Conservation (phyloP, 129 eudicot species). For the Solidago caesia region DNA sequence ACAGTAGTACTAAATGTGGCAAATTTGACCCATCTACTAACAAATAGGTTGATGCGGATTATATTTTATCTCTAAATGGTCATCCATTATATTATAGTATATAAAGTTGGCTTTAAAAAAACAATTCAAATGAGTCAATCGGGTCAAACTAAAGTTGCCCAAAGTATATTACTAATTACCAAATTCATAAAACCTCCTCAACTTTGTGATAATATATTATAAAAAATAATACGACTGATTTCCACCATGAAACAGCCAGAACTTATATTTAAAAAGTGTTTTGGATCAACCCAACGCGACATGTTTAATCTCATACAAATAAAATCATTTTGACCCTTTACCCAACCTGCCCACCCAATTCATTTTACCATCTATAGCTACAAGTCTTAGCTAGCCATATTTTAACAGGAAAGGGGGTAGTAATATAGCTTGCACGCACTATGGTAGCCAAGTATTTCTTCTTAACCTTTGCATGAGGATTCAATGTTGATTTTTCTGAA, state of each 20-base stretch:
- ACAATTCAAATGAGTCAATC: background rate
- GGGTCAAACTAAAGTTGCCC: background rate
- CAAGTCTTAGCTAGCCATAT: too few species aligned
- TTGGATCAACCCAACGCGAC: background rate
- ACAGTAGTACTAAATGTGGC: background rate
- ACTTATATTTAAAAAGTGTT: too few species aligned
- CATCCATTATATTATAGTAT: background rate
- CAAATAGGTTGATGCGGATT: background rate
- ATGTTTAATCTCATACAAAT: background rate
- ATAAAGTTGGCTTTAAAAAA: background rate
- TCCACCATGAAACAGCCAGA: too few species aligned
- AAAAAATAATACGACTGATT: too few species aligned
- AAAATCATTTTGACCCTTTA: background rate
- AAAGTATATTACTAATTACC: too few species aligned
- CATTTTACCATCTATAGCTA: background rate
- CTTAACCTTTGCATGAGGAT: slow-evolving; percentile 83
- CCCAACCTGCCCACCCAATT: background rate
- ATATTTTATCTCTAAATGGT: background rate
- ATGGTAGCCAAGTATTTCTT: background rate
- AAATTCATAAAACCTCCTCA: too few species aligned
- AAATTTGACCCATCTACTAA: background rate
- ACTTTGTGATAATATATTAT: too few species aligned
- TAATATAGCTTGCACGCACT: too few species aligned
- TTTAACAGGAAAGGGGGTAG: background rate
- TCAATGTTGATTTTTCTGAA: slow-evolving; percentile 75